A percentile compares a stretch with the other conserved stretches of the same genome.
These are phyloP conservation scores for Beta vulgaris DNA, from an alignment of 148 eudicot species.

Conservation along the genomic window DNA sequence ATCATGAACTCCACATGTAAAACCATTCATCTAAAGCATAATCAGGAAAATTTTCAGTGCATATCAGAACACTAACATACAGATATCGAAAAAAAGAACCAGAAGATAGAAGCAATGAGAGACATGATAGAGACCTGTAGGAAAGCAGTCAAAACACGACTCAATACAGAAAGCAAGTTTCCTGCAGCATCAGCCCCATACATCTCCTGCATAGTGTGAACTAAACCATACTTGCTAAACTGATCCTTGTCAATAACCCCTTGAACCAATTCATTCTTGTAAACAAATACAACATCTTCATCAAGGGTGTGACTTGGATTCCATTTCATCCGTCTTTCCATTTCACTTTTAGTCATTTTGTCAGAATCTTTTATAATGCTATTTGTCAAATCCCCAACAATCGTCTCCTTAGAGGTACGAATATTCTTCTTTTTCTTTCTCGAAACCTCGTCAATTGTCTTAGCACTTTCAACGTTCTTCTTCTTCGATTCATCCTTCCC, in stretches of 20 bases:
- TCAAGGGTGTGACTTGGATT: constrained; percentile 36
- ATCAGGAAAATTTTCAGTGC: constrained; percentile 1
- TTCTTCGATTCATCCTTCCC: constrained; percentile 41
- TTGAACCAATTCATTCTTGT: constrained; percentile 86
- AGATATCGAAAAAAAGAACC: neutral
- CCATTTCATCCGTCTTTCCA: neutral
- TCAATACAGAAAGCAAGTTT: constrained; percentile 76
- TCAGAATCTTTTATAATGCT: constrained; percentile 16
- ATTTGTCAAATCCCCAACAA: constrained; percentile 12
- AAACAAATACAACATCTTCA: constrained; percentile 66
- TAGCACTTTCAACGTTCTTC: constrained; percentile 22
- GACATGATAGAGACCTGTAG: constrained; percentile 54
- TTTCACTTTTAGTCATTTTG: constrained; percentile 15
- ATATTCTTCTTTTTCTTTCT: constrained; percentile 18
- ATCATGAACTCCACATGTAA: constrained; percentile 96
- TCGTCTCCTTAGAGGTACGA: constrained; percentile 24
- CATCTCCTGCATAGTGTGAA: constrained; percentile 95
- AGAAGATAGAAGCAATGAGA: constrained; percentile 4
- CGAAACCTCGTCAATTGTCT: constrained; percentile 7
- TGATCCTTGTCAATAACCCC: constrained; percentile 99
- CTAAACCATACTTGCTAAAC: constrained; percentile 96
- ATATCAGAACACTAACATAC: neutral
- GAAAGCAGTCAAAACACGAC: constrained; percentile 74
- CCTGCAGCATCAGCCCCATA: constrained; percentile 83
- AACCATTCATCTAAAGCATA: constrained; percentile 68